Base-by-base conservation (phyloP, 257 asterid species). In the Schizonepeta tenuifolia region DNA sequence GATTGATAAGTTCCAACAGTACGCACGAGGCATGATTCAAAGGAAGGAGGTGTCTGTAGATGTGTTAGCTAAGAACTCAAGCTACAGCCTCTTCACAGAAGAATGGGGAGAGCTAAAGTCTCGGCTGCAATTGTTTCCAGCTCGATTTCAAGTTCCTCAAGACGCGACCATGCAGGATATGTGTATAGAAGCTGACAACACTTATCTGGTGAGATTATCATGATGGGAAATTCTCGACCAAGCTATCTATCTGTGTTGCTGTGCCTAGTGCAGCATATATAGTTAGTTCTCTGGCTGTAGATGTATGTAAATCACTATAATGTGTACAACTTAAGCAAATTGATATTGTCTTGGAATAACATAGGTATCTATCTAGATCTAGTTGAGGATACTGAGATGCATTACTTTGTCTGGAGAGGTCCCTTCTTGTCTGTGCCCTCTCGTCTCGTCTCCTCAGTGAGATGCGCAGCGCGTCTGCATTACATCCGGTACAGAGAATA, bases 1-100 rank as follows among this genome's bases (percentile, higher is more conserved):
- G 61, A 79, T 90, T 17, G 84, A 73, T 43, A 74, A 67, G 75
- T 93, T 90, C 61, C 91, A 93, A 38, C 78, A 81, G 44, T 90
- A 93, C 72, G 93, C 97, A 1, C 66, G 66, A 17, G 75, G 68
- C 44, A 69, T 90, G 95, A 78, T 93, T 18, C 85, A 83, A 44
- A 85, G 83, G 72, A 93, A 86, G 79, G 98, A 88, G 81, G 93
- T 93, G 33, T 93, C 97, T 7, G 36, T 35, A 13, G 97, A 93
- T 79, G 98, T 93, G 28, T 60, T 93, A 61, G 93, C 93, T 0
- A 81, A 78, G 64, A 84, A 93, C 72, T 93, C 98, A 1, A 93
- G 96, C 84, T 93, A 87, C 83, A 88, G 33, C 73, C 44, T 81
- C 87, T 93, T 89, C 75, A 79, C 44, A 10, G 86, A 87, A 72